Percentiles rank a stretch among this genome's conserved stretches.
Evolutionary conservation across 495 filamentous ascomycete genomes (phyloP).

Genomic region (Aspergillus asperescens): DNA sequence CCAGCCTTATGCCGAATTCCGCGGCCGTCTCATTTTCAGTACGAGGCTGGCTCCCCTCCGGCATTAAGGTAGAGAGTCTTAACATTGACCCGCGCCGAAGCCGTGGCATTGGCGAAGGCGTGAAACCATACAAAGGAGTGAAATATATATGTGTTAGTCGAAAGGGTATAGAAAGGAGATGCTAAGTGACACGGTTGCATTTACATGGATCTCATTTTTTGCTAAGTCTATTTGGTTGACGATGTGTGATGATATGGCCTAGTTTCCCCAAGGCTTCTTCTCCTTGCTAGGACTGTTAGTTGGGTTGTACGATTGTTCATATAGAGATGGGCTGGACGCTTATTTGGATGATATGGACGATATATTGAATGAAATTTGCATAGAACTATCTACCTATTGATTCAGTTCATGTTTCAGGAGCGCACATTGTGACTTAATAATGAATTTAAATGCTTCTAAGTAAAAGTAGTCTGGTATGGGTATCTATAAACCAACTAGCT

Average conservation of each 20-base stretch:
- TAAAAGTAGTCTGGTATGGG: no score
- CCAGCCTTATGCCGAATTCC: conserved; percentile 83
- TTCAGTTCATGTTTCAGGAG: neutral
- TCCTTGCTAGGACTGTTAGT: neutral
- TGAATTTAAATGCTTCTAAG: no score
- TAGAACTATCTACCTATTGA: neutral
- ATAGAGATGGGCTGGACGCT: neutral
- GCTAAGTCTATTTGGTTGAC: neutral
- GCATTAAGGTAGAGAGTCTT: conserved; percentile 87
- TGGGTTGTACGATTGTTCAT: neutral
- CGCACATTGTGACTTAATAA: no score
- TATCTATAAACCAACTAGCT: no score
- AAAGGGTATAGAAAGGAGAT: conserved; percentile 67
- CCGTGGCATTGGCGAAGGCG: conserved; percentile 75
- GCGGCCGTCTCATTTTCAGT: conserved; percentile 85
- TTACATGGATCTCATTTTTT: conserved; percentile 2
- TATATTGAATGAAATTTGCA: neutral
- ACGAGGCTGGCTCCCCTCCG: conserved; percentile 92
- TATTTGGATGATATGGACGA: conserved; percentile 5
- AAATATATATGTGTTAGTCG: conserved; percentile 92
- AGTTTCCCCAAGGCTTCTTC: neutral
- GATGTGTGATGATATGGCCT: neutral
- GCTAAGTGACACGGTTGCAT: conserved; percentile 17
- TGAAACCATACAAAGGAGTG: conserved; percentile 96
- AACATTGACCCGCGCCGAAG: conserved; percentile 79